Base-by-base conservation (phyloP, 768 basidiomycete genomes). In the Lentinula edodes region DNA sequence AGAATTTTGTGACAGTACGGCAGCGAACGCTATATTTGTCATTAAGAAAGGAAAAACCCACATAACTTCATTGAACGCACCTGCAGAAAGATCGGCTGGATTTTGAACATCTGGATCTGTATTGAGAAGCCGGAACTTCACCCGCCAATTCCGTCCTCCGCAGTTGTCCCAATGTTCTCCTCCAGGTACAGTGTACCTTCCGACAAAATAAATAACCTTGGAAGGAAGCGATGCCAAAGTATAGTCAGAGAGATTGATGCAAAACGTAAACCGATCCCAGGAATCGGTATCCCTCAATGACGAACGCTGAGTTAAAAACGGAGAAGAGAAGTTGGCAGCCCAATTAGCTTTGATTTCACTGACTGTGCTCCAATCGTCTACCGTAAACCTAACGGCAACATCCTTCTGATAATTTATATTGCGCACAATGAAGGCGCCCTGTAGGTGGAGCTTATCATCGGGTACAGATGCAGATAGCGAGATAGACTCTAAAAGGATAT, bases 101-200 rank as follows among this genome's bases (percentile, higher is more conserved):
- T 48, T 18, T 8, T 48, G 46, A 20, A 12, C 4, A 20, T 48
- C 46, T 48, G 20, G 46, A 48, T 56, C 28, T 15, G 6, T 41
- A 6, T 42, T 42, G 23, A 23, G 28, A 9, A 56, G 20, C 28
- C 43, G 71, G 74, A 98, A 98, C 28, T 74, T 78, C 57, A 97
- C 75, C 28, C 82, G 76, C 76, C 95, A 98, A 71, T 98, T 95
- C 64, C 71, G 65, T 0, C 87, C 88, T 3, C 66, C 73, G 66
- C 96, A 96, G 70, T 94, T 95, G 75, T 98, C 96, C 96, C 96
- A 98, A 81, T 89, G 90, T 75, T 98, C 95, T 1, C 83, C 83
- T 9, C 51, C 59, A 16, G 48, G 58, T 13, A 60, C 51, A 23
- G 32, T 45, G 36, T 60, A 63, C 45, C 52, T 51, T 12, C 51